phyloP scores from a whole-genome alignment of 2,329 filamentous ascomycete genomes.

The Helicocarpus griseus region DNA sequence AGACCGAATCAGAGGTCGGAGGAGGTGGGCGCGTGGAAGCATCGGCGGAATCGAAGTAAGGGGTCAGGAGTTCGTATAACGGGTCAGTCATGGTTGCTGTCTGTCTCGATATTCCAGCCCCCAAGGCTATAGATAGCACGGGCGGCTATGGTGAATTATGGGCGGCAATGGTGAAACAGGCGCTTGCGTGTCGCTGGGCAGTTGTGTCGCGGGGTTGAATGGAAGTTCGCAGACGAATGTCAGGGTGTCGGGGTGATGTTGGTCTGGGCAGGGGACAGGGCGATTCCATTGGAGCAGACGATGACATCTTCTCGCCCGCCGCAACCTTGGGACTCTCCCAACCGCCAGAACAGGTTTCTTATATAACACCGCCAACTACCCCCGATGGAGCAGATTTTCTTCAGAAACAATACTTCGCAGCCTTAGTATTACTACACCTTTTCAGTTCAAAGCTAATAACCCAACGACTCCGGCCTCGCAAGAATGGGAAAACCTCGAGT shows the following conservation, averaged over 20 bases:
- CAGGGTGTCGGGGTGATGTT: not conserved
- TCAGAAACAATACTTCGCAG: not conserved
- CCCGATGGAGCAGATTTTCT: not conserved
- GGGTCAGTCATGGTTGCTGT: constrained; percentile 53
- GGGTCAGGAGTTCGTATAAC: constrained; percentile 62
- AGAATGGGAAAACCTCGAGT: constrained; percentile 51
- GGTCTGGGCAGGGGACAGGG: not conserved
- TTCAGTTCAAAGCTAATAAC: not conserved
- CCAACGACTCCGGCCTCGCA: constrained; percentile 5
- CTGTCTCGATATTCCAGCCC: not conserved
- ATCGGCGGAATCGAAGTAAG: constrained; percentile 44
- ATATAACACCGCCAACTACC: not conserved
- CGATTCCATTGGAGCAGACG: not conserved
- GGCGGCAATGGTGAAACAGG: not conserved
- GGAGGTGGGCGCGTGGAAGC: constrained; percentile 28
- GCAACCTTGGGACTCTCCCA: not conserved
- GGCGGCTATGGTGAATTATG: not conserved
- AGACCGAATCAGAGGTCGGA: constrained; percentile 28
- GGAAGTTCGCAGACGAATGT: not conserved
- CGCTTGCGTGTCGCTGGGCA: not conserved
- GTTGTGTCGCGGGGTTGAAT: not conserved
- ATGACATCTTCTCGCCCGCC: not conserved
- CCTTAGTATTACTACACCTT: not conserved
- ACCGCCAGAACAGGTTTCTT: not conserved
- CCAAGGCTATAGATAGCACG: not conserved